Conservation (phyloP, 345 rosid species). For the Boechera divaricarpa region DNA sequence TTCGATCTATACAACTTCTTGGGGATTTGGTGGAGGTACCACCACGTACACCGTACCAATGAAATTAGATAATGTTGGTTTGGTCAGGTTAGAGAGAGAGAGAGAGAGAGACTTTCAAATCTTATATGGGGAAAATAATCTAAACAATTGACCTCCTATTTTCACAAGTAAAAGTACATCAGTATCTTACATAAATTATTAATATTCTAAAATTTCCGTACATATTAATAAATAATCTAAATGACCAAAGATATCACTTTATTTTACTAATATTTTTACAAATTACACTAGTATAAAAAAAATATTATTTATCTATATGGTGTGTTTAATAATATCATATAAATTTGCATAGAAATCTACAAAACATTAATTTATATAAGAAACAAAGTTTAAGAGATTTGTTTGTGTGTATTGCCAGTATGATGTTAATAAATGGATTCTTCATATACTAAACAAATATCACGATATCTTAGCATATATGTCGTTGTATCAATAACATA, state of each 20-base stretch:
- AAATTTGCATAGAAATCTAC: not conserved
- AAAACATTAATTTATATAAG: not conserved
- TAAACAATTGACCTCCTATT: not conserved
- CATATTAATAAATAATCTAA: not conserved
- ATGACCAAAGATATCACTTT: not conserved
- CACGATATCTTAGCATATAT: not conserved
- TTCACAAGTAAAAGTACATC: not conserved
- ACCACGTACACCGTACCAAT: slow-evolving; percentile 36
- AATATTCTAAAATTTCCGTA: not conserved
- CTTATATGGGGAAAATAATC: not conserved
- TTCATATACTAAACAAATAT: not conserved
- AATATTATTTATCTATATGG: not conserved
- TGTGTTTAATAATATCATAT: not conserved
- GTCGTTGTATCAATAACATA: not conserved
- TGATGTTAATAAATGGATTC: not conserved
- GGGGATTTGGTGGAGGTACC: slow-evolving; percentile 32
- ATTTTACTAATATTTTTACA: not conserved
- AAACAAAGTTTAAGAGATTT: not conserved
- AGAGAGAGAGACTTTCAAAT: not conserved
- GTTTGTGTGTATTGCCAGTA: not conserved
- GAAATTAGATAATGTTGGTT: not conserved
- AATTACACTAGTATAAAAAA: not conserved
- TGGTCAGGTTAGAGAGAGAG: slow-evolving; percentile 1
- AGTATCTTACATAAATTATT: not conserved
- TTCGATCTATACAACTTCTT: too few relatives aligned